Evolutionary conservation across 108 stramenopile genomes (phyloP), one percentile per base, ranked within the genome.

Genomic region (Cyclotella kingstonii): DNA sequence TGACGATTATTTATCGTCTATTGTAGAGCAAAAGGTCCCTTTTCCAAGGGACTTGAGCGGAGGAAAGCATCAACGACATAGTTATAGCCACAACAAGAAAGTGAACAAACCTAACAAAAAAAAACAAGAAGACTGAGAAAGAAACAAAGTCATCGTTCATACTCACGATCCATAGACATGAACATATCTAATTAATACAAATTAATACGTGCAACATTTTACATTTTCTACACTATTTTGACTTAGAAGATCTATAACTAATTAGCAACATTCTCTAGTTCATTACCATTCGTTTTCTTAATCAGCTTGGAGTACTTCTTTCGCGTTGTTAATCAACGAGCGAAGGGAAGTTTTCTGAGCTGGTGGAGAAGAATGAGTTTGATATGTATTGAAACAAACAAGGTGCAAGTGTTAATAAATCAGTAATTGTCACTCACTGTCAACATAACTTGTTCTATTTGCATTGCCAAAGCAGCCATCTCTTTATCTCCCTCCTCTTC

Each of bases 401-500:
- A 14, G 12, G 28, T 2, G 15, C 11, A 23, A 30, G 6, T n/a
- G n/a, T n/a, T n/a, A n/a, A 29, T 17, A 14, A 29, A 29, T 34
- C 10, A 18, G 12, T 25, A 12, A 45, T 7, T 12, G 11, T 2
- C 5, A 44, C 70, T 49, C 56, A 73, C 73, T 66, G 66, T 72
- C n/a, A 58, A 70, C 21, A 77, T 22, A 5, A 68, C 65, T 21
- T 55, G 50, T 41, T 66, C 58, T 34, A 77, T 73, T 31, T 77
- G 76, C 70, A 77, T 66, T 11, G 50, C 54, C 64, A 77, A 42
- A 22, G 62, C 50, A 27, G 68, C 66, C 41, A 51, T 52, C 64
- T 77, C 76, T 29, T 77, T 71, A 28, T 77, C 76, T 14, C 73
- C 76, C 38, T 73, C 71, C 42, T 77, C 76, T 36, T 73, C 76